Evolutionary conservation across 225 moss, liverwort and hornwort genomes (phyloP).

Genomic region (Bryoerythrophyllum caledonicum): DNA sequence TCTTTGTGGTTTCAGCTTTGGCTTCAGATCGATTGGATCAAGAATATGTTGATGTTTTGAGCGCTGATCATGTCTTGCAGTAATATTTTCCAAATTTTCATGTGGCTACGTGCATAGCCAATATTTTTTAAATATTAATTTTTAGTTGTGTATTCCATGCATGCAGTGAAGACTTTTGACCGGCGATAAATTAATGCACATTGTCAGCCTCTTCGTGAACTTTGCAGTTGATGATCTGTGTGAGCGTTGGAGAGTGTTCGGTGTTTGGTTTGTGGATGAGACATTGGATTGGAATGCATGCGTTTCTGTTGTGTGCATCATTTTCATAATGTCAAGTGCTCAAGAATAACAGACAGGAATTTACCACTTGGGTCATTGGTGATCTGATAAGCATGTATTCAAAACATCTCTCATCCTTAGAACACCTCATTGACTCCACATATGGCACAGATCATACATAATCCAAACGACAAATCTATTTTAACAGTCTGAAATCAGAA

Average conservation of each 20-base stretch:
- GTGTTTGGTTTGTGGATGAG: background rate
- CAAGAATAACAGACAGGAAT: too few relatives aligned
- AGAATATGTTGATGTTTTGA: background rate
- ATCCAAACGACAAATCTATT: background rate
- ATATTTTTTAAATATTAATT: too few relatives aligned
- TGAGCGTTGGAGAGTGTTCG: background rate
- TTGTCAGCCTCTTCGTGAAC: background rate
- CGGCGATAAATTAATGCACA: background rate
- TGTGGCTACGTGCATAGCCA: background rate
- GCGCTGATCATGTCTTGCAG: background rate
- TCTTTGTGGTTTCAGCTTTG: background rate
- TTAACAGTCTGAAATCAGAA: background rate
- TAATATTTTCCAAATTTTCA: background rate
- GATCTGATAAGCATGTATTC: too few relatives aligned
- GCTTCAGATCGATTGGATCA: background rate
- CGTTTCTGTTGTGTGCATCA: background rate
- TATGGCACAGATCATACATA: background rate
- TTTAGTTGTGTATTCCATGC: background rate
- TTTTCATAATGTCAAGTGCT: too few relatives aligned
- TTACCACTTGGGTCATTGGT: too few relatives aligned
- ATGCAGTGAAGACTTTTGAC: background rate
- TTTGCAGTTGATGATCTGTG: background rate
- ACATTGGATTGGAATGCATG: background rate
- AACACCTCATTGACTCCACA: background rate
- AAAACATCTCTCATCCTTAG: background rate